Base-by-base conservation (phyloP, 1,284 basidiomycete species). In the Apiotrichum gamsii region DNA sequence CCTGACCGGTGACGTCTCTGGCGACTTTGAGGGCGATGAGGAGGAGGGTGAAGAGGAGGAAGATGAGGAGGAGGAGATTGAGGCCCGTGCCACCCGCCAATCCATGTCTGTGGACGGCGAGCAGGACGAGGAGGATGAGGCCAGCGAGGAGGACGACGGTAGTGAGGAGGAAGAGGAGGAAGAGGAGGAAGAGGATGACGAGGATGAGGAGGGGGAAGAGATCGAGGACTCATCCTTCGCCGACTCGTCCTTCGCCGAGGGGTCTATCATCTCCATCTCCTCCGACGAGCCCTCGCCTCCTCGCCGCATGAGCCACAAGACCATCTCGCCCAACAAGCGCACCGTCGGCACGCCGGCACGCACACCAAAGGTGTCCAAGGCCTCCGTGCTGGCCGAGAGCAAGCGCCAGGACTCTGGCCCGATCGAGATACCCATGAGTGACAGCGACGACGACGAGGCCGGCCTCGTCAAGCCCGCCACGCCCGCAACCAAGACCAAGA, bases 401-500 rank as follows among this genome's bases (percentile, higher is more conserved):
- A 18, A 51, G 16, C 50, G 52, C 18, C 61, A 60, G 43, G 40
- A 28, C 25, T 28, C 25, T 28, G 25, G 11, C 6, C 25, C 25
- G 6, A 28, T 28, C 25, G 25, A 6, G 8, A 28, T 28, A 6
- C 25, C 25, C 6, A 28, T 28, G 6, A 28, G 25, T 11, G 25
- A 28, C 25, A 28, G 25, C 11, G 25, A 28, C 10, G 59, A 62
- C 24, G 62, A 61, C 19, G 60, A 60, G 33, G 52, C 47, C 8
- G 29, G 35, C n/a, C 29, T 49, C 15, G 56, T 54, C 24, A 51
- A 56, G 40, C 42, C 43, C 4, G 63, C 60, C 19, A 64, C 72
- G 42, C 60, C 66, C 3, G 69, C 69, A 28, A n/a, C n/a, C n/a
- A n/a, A n/a, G n/a, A n/a, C n/a, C n/a, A 69, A 55, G 33, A 75